phyloP scores from a whole-genome alignment of 148 eudicot species.

The Vaccinium macrocarpon region DNA sequence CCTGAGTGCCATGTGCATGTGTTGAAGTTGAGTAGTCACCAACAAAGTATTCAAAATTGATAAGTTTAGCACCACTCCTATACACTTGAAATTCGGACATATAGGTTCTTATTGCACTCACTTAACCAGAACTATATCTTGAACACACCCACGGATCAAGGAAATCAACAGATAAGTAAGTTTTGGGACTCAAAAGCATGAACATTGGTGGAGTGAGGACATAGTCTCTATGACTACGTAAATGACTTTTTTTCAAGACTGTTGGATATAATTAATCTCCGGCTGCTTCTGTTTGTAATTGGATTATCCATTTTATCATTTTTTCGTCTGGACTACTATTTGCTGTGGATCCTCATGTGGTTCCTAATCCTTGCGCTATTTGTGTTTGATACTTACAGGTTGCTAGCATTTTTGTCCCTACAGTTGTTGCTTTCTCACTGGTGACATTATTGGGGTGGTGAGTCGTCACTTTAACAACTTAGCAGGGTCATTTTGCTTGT shows the following conservation, averaged over 20 bases:
- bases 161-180: not conserved
- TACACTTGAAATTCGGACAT: not conserved
- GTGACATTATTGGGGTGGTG: conserved; percentile 86
- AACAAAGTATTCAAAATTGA: not conserved
- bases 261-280: conserved; percentile 1
- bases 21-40: not conserved
- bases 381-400: conserved; percentile 46
- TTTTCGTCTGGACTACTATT: conserved; percentile 1
- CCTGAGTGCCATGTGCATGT: not conserved
- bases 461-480: conserved; percentile 20
- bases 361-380: conserved; percentile 21
- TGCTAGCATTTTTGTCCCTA: conserved; percentile 95
- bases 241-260: not conserved
- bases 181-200: not conserved
- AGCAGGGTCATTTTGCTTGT: conserved; percentile 1
- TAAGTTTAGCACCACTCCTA: not conserved
- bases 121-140: not conserved
- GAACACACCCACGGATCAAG: not conserved
- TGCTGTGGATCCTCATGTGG: not conserved
- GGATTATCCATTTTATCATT: conserved; percentile 6
- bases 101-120: not conserved
- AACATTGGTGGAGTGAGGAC: not conserved
- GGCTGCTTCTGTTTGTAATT: not conserved
- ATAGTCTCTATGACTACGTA: not conserved
- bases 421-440: conserved; percentile 68